Evolutionary conservation across 306 rosid genomes (phyloP).

Genomic region (Cucurbita moschata): DNA sequence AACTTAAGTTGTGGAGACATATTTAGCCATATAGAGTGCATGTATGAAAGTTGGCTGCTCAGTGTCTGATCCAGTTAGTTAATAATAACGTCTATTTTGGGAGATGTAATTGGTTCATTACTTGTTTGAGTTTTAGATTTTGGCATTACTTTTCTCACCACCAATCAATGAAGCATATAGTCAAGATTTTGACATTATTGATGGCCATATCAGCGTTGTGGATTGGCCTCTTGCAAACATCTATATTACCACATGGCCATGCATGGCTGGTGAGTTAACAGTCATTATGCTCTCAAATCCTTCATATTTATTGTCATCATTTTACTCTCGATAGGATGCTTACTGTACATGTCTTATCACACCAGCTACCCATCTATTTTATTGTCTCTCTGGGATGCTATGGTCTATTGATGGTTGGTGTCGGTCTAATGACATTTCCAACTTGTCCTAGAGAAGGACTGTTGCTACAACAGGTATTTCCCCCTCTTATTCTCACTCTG

Average conservation of each 20-base stretch:
- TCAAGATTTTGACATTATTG: conserved; percentile 51
- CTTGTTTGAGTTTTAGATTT: not conserved
- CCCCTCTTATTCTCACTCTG: not conserved
- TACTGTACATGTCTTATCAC: conserved; percentile 5
- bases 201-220: conserved; percentile 51
- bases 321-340: conserved; percentile 7
- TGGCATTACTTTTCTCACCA: not conserved
- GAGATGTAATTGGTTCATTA: not conserved
- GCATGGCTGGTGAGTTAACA: conserved; percentile 67
- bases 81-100: not conserved
- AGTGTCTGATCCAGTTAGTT: not conserved
- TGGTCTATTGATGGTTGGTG: conserved; percentile 82
- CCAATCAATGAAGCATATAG: conserved; percentile 59
- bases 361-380: conserved; percentile 72
- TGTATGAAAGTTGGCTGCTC: not conserved
- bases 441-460: conserved; percentile 76
- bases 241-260: conserved; percentile 34
- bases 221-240: conserved; percentile 57
- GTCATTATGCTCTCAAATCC: not conserved
- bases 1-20: not conserved
- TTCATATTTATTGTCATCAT: not conserved
- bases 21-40: not conserved
- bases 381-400: conserved; percentile 80
- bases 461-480: conserved; percentile 50
- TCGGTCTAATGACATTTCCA: conserved; percentile 73